phyloP scores from a whole-genome alignment of 208 protist genomes.

The Leishmania lainsoni region DNA sequence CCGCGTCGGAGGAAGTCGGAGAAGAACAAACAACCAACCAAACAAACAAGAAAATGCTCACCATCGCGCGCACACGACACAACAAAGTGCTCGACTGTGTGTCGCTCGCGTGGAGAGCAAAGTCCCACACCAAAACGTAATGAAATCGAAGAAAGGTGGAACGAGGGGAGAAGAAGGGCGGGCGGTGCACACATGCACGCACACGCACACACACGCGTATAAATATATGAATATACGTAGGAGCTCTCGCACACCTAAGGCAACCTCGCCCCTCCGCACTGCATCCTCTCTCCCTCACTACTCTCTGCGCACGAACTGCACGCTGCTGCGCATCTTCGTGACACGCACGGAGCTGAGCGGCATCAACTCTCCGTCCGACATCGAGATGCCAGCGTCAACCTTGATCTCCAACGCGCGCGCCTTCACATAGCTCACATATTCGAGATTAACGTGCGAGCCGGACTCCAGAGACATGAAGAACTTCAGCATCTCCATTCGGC shows the following conservation, averaged over 20 bases:
- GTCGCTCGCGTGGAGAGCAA: not conserved
- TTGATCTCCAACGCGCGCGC: constrained; percentile 78
- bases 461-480: constrained; percentile 67
- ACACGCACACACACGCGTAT: not conserved
- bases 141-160: not conserved
- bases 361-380: constrained; percentile 89
- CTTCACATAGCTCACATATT: constrained; percentile 82
- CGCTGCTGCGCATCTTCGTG: constrained; percentile 51
- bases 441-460: constrained; percentile 66
- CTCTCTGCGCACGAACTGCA: constrained; percentile 66
- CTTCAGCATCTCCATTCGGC: constrained; percentile 69
- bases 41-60: not conserved
- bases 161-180: not conserved
- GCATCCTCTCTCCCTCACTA: constrained; percentile 1
- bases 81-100: not conserved
- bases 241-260: not conserved
- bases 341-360: constrained; percentile 67
- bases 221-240: not conserved
- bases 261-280: not conserved
- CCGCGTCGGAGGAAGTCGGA: not conserved
- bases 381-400: constrained; percentile 66
- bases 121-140: not conserved
- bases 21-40: not conserved
- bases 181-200: not conserved
- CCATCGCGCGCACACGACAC: too few species aligned